A percentile compares a stretch with the other conserved stretches of the same genome.
phyloP scores from a whole-genome alignment of 1,284 basidiomycete genomes.

The Apiotrichum veenhuisii region DNA sequence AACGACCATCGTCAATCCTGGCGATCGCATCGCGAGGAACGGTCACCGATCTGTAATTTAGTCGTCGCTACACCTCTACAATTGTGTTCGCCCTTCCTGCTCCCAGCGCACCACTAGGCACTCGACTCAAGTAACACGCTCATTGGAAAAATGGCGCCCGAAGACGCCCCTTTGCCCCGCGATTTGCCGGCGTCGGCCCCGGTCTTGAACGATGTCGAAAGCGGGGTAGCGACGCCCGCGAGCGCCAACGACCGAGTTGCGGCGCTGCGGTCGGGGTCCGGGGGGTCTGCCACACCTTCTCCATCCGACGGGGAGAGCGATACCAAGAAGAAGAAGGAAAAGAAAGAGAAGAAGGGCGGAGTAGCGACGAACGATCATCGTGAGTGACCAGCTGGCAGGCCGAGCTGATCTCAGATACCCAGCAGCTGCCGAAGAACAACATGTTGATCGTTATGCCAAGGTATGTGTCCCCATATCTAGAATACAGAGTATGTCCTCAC shows the following conservation, averaged over 20 bases:
- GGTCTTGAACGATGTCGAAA: slow-evolving; percentile 21
- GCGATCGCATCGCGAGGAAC: neutral
- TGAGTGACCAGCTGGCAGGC: slow-evolving; percentile 1
- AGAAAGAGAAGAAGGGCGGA: slow-evolving; percentile 8
- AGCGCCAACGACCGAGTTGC: neutral
- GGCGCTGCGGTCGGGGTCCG: neutral
- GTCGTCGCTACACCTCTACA: no score
- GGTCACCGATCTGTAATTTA: no score
- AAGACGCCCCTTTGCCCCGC: slow-evolving; percentile 13
- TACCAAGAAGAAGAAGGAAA: neutral
- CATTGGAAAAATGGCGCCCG: neutral
- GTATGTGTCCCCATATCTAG: neutral
- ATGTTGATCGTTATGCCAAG: slow-evolving; percentile 31
- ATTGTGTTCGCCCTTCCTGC: no score
- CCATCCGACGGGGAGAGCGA: neutral
- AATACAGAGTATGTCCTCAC: neutral
- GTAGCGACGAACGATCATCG: slow-evolving; percentile 17
- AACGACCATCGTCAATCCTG: neutral
- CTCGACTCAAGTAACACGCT: no score
- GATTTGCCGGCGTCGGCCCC: slow-evolving; percentile 12
- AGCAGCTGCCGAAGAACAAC: slow-evolving; percentile 32
- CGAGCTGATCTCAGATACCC: slow-evolving; percentile 28
- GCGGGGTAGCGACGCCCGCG: slow-evolving; percentile 1
- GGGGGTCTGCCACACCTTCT: neutral
- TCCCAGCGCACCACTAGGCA: no score